phyloP scores from a whole-genome alignment of 495 filamentous ascomycete species.

The Podospora conica region DNA sequence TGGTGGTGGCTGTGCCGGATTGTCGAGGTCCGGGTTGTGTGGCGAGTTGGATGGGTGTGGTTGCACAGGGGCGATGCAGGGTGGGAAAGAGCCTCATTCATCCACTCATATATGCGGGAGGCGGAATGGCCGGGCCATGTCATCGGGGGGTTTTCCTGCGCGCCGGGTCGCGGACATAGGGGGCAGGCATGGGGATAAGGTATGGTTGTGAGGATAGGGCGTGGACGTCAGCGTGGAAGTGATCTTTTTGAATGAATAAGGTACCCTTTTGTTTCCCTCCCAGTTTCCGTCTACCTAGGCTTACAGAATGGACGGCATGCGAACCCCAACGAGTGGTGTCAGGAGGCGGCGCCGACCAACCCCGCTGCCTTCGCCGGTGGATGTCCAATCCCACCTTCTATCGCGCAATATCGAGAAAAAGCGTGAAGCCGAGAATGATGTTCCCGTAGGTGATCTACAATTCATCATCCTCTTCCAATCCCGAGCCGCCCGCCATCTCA shows the following conservation, averaged over 20 bases:
- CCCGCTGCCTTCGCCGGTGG: background rate
- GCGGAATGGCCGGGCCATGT: background rate
- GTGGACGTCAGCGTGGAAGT: background rate
- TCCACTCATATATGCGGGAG: background rate
- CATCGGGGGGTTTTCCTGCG: background rate
- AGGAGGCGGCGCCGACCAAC: background rate
- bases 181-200: background rate
- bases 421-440: background rate
- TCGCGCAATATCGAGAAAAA: background rate
- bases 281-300: background rate
- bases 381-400: background rate
- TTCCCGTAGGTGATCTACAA: background rate
- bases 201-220: background rate
- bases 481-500: background rate
- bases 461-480: background rate
- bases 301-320: background rate
- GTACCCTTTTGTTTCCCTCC: background rate
- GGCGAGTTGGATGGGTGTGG: background rate
- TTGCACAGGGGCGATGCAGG: background rate
- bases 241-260: background rate
- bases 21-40: background rate
- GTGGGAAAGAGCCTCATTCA: background rate
- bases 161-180: background rate
- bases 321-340: background rate
- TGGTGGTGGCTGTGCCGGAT: background rate